Conservation (phyloP, 768 basidiomycete species). For the Sporobolomyces phaffii region DNA sequence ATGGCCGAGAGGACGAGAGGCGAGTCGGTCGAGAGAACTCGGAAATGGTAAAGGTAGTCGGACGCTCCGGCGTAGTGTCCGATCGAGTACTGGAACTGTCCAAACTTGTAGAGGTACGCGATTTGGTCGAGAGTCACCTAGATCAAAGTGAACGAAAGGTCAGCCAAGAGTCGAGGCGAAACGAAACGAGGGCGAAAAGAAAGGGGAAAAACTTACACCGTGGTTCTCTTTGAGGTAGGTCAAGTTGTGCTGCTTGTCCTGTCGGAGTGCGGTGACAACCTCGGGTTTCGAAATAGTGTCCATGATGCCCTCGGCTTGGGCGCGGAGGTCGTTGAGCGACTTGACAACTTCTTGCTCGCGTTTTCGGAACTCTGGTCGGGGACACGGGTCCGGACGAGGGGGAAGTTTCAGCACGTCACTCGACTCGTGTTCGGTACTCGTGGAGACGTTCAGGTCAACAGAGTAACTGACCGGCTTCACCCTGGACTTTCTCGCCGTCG, state of each 20-base stretch:
- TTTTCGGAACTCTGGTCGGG: slow-evolving; percentile 66
- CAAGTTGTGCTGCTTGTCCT: slow-evolving; percentile 95
- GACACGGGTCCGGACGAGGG: not conserved
- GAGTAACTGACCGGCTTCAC: slow-evolving; percentile 52
- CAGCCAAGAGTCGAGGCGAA: not conserved
- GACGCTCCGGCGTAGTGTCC: slow-evolving; percentile 95
- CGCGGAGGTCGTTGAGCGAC: slow-evolving; percentile 74
- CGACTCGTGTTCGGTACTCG: not conserved
- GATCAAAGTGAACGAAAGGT: not conserved
- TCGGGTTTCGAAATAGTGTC: slow-evolving; percentile 96
- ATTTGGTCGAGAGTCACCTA: slow-evolving; percentile 94
- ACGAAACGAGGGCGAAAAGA: not conserved
- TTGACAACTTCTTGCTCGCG: slow-evolving; percentile 76
- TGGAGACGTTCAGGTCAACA: not conserved
- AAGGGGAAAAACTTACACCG: slow-evolving; percentile 54
- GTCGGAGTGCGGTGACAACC: slow-evolving; percentile 84
- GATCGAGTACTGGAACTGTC: slow-evolving; percentile 97
- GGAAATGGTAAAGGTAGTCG: slow-evolving; percentile 98
- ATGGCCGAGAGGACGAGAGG: slow-evolving; percentile 92
- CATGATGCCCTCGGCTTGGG: slow-evolving; percentile 84
- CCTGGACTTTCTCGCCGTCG: slow-evolving; percentile 63
- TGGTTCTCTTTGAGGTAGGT: slow-evolving; percentile 90
- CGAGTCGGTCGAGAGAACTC: slow-evolving; percentile 85
- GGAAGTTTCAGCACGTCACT: not conserved
- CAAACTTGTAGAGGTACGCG: slow-evolving; percentile 91